These are phyloP conservation scores for Aspergillus floridensis DNA, from an alignment of 2,329 filamentous ascomycete genomes.

Conservation along the genomic window DNA sequence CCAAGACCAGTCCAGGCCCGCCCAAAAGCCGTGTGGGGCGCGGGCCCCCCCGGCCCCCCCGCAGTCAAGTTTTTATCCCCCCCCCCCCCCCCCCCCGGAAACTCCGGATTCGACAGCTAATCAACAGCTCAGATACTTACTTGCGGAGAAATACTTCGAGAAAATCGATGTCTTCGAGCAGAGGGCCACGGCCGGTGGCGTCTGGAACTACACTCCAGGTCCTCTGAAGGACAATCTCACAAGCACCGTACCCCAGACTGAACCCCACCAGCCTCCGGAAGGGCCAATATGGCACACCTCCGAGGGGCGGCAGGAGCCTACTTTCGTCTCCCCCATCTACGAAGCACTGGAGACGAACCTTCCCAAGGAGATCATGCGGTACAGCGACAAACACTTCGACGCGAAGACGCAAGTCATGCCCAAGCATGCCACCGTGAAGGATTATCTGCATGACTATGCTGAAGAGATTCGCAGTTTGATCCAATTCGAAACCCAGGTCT, in stretches of 20 bases:
- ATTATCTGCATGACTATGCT: constrained; percentile 72
- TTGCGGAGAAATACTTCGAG: constrained; percentile 67
- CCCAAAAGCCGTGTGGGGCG: no score
- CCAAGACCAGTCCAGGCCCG: no score
- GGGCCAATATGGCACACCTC: constrained; percentile 54
- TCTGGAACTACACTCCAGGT: constrained; percentile 75
- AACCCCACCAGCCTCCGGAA: constrained; percentile 60
- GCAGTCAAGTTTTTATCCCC: no score
- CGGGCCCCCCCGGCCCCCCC: no score
- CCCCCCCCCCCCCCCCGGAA: no score
- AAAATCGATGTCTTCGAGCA: constrained; percentile 80
- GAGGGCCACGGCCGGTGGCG: constrained; percentile 70
- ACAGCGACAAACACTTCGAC: constrained; percentile 67
- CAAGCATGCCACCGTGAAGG: constrained; percentile 64
- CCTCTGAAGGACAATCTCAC: constrained; percentile 42
- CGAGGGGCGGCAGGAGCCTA: constrained; percentile 42
- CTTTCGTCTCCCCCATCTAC: constrained; percentile 83
- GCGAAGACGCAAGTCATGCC: constrained; percentile 70
- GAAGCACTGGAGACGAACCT: constrained; percentile 83
- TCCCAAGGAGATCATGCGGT: constrained; percentile 75
- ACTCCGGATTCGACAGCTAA: constrained; percentile 17
- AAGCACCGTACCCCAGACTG: constrained; percentile 65
- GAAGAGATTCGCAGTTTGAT: constrained; percentile 66
- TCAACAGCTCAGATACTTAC: constrained; percentile 57
- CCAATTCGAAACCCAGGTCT: constrained; percentile 67